phyloP scores from a whole-genome alignment of 495 filamentous ascomycete genomes.

The Penicillium paradoxum region DNA sequence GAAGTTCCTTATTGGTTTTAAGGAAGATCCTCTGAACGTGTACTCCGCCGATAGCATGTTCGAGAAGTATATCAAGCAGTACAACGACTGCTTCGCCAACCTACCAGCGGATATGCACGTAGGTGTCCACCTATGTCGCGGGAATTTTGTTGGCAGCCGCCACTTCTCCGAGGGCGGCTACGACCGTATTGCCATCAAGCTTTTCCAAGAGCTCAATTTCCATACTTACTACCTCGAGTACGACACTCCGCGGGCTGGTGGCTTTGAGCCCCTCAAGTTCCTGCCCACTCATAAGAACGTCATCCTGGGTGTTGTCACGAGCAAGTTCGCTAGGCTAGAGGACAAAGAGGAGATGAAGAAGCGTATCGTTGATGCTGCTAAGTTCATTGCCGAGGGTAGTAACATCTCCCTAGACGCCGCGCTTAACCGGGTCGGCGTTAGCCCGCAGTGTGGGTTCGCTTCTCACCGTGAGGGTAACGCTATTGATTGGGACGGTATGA shows the following conservation, averaged over 20 bases:
- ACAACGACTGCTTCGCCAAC: slow-evolving; percentile 66
- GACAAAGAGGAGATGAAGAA: slow-evolving; percentile 69
- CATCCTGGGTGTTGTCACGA: slow-evolving; percentile 69
- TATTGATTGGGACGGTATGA: slow-evolving; percentile 61
- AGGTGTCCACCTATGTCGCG: slow-evolving; percentile 74
- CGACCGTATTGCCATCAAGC: slow-evolving; percentile 71
- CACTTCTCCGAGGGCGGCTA: slow-evolving; percentile 80
- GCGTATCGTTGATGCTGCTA: slow-evolving; percentile 61
- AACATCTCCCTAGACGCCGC: slow-evolving; percentile 59
- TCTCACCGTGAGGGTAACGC: slow-evolving; percentile 66
- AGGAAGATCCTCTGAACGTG: slow-evolving; percentile 49
- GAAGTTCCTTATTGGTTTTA: slow-evolving; percentile 67
- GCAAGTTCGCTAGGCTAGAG: slow-evolving; percentile 69
- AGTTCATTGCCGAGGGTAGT: slow-evolving; percentile 65
- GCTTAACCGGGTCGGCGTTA: slow-evolving; percentile 62
- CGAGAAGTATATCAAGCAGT: slow-evolving; percentile 68
- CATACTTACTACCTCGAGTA: slow-evolving; percentile 83
- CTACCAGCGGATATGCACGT: slow-evolving; percentile 65
- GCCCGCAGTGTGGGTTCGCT: slow-evolving; percentile 78
- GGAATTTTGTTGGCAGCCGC: slow-evolving; percentile 73
- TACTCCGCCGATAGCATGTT: slow-evolving; percentile 61
- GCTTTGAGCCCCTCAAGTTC: slow-evolving; percentile 71
- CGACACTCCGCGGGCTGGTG: slow-evolving; percentile 68
- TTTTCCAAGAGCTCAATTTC: slow-evolving; percentile 71
- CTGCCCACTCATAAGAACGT: slow-evolving; percentile 71